These are phyloP conservation scores for Penicillium arizonense DNA, from an alignment of 495 filamentous ascomycete species.

Conservation along the genomic window DNA sequence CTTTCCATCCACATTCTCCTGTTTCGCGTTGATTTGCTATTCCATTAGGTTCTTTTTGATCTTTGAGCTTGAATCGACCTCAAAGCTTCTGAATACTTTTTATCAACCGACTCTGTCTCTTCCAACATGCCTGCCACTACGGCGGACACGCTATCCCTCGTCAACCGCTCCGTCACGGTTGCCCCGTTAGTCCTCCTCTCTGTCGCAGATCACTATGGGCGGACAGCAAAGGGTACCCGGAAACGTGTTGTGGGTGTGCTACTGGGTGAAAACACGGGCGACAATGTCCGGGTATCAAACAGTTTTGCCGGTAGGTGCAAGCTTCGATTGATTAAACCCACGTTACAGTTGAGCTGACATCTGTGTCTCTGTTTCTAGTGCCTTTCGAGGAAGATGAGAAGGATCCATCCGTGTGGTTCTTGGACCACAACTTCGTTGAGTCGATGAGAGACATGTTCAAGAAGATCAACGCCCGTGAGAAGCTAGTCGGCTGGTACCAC, in stretches of 20 bases:
- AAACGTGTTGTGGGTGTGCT: constrained; percentile 97
- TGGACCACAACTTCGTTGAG: constrained; percentile 99
- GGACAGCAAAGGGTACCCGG: constrained; percentile 80
- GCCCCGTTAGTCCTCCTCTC: constrained; percentile 97
- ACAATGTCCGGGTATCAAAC: constrained; percentile 95
- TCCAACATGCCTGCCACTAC: constrained; percentile 86
- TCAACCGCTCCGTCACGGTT: constrained; percentile 91
- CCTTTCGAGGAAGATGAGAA: constrained; percentile 99
- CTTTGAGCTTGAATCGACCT: neutral
- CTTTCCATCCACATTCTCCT: constrained; percentile 14
- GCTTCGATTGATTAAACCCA: constrained; percentile 8
- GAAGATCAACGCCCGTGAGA: constrained; percentile 98
- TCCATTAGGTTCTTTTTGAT: neutral
- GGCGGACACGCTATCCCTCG: constrained; percentile 88
- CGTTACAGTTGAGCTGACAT: constrained; percentile 13
- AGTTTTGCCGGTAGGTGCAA: constrained; percentile 84
- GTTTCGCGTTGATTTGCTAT: constrained; percentile 6
- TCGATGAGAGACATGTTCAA: constrained; percentile 99
- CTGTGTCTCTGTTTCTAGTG: constrained; percentile 51
- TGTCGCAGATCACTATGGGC: constrained; percentile 97
- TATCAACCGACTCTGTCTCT: constrained; percentile 9
- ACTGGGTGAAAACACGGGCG: constrained; percentile 91
- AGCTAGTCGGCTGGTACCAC: constrained; percentile 99
- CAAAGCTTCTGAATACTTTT: constrained; percentile 2
- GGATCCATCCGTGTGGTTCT: constrained; percentile 97